Conservation (phyloP, 2,329 filamentous ascomycete genomes). For the Cladophialophora bantiana region DNA sequence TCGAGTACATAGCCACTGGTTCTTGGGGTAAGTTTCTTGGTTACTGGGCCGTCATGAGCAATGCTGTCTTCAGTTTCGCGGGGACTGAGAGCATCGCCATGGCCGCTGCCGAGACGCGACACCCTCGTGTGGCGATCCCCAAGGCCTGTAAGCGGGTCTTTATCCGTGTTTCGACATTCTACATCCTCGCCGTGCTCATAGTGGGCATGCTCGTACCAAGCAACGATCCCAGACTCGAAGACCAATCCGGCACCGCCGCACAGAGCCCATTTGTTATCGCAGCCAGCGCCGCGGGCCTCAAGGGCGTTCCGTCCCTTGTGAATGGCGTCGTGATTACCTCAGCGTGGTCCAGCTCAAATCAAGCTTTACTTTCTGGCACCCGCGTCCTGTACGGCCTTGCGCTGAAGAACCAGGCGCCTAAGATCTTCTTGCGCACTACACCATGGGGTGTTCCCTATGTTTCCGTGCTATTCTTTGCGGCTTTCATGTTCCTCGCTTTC, state of each 20-base stretch:
- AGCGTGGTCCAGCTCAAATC: constrained; percentile 54
- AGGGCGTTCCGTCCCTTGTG: constrained; percentile 48
- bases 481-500: constrained; percentile 41
- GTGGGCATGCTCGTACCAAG: constrained; percentile 50
- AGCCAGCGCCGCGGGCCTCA: constrained; percentile 48
- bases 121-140: constrained; percentile 50
- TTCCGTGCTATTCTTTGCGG: constrained; percentile 36
- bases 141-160: constrained; percentile 52
- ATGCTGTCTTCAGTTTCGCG: constrained; percentile 52
- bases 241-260: constrained; percentile 48
- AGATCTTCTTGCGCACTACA: constrained; percentile 43
- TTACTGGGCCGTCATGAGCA: constrained; percentile 58
- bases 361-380: constrained; percentile 48
- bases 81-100: constrained; percentile 52
- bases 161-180: constrained; percentile 51
- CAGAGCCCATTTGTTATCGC: constrained; percentile 63
- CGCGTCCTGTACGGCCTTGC: constrained; percentile 50
- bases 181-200: constrained; percentile 47
- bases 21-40: constrained; percentile 68
- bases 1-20: constrained; percentile 67
- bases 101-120: constrained; percentile 50
- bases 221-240: constrained; percentile 44
- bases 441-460: constrained; percentile 39
- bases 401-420: constrained; percentile 49
- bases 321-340: constrained; percentile 52